Evolutionary conservation across 805 yeast species (phyloP), one percentile per base, ranked within the genome.

Genomic region (Wickerhamiella occidentalis): DNA sequence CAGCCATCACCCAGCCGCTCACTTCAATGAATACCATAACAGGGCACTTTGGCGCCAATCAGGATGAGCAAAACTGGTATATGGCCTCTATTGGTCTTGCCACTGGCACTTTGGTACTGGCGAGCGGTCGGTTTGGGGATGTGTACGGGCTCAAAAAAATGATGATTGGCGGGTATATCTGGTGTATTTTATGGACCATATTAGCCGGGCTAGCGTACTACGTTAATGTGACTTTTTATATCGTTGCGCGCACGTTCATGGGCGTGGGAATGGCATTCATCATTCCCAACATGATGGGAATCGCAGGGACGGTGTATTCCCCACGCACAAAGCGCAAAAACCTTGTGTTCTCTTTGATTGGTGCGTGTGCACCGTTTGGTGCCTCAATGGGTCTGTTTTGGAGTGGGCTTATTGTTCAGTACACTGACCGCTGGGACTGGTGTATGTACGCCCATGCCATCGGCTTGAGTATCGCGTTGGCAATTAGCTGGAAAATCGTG

Each of bases 101-200:
- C 0, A 76, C 81, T 4, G 90, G 90, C 11, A 80, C 90, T 0
- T 77, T 82, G 53, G 82, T 83, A 46, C 62, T 83, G 33, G 67
- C 79, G 3, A 73, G 82, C 33, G 92, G 92, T 7, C 70, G 79
- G 45, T 58, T 81, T 42, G 92, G 94, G 29, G 94, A 83, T 58
- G 66, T 82, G 11, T 77, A 75, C 55, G 92, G 92, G 0, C 67
- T 80, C 48, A 78, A 77, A 51, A 65, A 61, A 37, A 63, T 77
- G n/a, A 68, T 79, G 48, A 38, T 77, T 0, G 56, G 68, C 3
- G 86, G 90, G 0, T 78, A 78, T 63, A 44, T 63, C 6, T 74
- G 83, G 77, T 63, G 73, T 2, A 56, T 71, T 0, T 28, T 81
- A 0, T 79, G 86, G 82, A 67, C 79, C 1, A 54, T 81, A 44